A percentile compares a stretch with the other conserved stretches of the same genome.
Evolutionary conservation across 768 basidiomycete species (phyloP).

Genomic region (Phylloporus sp.): DNA sequence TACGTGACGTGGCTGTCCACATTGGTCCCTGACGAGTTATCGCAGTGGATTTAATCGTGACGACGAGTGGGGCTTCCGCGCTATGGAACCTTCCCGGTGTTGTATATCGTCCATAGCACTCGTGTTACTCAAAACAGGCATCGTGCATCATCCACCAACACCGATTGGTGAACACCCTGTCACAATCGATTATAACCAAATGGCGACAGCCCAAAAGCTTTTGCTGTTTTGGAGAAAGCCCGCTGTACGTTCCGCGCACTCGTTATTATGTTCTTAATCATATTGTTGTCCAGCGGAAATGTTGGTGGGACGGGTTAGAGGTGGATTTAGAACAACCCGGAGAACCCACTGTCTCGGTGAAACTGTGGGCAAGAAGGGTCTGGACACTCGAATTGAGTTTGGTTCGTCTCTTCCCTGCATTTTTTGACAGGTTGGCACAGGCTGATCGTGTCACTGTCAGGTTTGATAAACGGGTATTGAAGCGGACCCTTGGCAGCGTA

Average conservation of each 20-base stretch:
- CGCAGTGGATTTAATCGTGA: slow-evolving; percentile 87
- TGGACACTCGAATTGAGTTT: slow-evolving; percentile 98
- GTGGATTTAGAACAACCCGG: slow-evolving; percentile 69
- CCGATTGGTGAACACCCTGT: slow-evolving; percentile 65
- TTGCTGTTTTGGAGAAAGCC: slow-evolving; percentile 99
- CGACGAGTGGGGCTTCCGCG: slow-evolving; percentile 98
- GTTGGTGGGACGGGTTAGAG: slow-evolving; percentile 99
- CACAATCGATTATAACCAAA: slow-evolving; percentile 85
- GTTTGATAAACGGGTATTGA: slow-evolving; percentile 13
- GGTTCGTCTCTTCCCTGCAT: slow-evolving; percentile 42
- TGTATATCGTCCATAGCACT: slow-evolving; percentile 98
- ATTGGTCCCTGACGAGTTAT: slow-evolving; percentile 8
- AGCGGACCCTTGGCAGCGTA: slow-evolving; percentile 1
- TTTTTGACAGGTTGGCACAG: background rate
- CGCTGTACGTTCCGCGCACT: slow-evolving; percentile 61
- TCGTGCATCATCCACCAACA: slow-evolving; percentile 58
- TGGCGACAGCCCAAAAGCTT: slow-evolving; percentile 96
- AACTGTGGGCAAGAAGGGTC: slow-evolving; percentile 95
- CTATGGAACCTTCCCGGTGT: slow-evolving; percentile 91
- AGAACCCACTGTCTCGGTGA: slow-evolving; percentile 56
- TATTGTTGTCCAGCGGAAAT: slow-evolving; percentile 72
- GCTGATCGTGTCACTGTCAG: slow-evolving; percentile 9
- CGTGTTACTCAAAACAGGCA: slow-evolving; percentile 95
- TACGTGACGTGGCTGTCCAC: slow-evolving; percentile 1
- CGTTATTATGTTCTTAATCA: background rate